Evolutionary conservation across 129 eudicot species (phyloP).

Genomic region (Scalesia atractyloides): DNA sequence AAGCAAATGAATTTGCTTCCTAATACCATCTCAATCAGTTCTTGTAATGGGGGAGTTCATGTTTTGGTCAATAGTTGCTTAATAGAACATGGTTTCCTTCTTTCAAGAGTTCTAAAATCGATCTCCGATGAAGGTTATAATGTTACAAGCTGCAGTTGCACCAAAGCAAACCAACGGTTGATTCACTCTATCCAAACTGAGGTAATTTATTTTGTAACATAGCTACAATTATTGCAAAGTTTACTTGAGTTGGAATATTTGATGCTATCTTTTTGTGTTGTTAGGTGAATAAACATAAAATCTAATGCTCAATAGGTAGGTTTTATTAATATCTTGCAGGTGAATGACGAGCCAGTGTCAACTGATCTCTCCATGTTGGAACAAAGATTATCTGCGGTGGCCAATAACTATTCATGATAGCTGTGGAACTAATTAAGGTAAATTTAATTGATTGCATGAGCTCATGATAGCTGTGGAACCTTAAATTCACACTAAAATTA

Average conservation of each 20-base stretch:
- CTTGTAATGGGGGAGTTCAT: conserved; percentile 33
- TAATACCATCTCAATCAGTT: conserved; percentile 36
- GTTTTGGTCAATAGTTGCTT: conserved; percentile 41
- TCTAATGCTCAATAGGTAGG: background rate
- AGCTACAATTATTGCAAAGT: background rate
- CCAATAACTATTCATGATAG: conserved; percentile 24
- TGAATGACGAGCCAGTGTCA: conserved; percentile 25
- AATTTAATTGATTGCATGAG: conserved; percentile 3
- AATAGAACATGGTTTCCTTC: conserved; percentile 36
- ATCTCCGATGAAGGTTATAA: conserved; percentile 40
- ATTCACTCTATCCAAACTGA: conserved; percentile 48
- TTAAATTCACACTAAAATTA: too few relatives aligned
- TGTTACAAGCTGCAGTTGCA: conserved; percentile 44
- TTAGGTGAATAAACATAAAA: background rate
- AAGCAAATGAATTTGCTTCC: conserved; percentile 4
- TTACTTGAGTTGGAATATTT: background rate
- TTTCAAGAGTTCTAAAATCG: conserved; percentile 40
- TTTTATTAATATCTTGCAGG: conserved; percentile 34
- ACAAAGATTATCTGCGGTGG: conserved; percentile 27
- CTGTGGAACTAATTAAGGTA: conserved; percentile 13
- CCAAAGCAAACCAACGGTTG: conserved; percentile 35
- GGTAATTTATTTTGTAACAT: conserved; percentile 30
- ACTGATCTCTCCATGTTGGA: conserved; percentile 40
- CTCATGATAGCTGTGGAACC: background rate
- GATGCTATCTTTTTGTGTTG: background rate